A percentile compares a stretch with the other conserved stretches of the same genome.
Conservation (phyloP, 2,329 filamentous ascomycete species). For the Colletotrichum simmondsii region DNA sequence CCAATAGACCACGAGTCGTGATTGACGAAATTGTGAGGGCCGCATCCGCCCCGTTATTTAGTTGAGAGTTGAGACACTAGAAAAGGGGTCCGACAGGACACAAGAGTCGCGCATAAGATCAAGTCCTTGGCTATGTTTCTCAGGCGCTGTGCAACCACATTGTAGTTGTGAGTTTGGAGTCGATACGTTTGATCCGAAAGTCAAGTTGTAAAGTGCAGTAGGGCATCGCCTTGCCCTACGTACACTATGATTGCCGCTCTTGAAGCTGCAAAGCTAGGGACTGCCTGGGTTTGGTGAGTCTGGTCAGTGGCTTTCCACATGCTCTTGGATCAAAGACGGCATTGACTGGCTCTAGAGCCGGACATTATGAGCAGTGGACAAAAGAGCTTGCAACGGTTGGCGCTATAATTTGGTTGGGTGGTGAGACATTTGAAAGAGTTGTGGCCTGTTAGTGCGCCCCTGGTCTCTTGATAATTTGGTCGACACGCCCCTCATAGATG, state of each 20-base stretch:
- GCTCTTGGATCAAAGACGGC: neutral
- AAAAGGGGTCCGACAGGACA: slow-evolving; percentile 7
- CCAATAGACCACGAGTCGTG: neutral
- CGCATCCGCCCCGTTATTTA: neutral
- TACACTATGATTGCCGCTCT: neutral
- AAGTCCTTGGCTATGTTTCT: neutral
- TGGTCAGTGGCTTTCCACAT: neutral
- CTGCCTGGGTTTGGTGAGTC: neutral
- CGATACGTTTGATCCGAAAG: neutral
- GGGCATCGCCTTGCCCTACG: too few species aligned
- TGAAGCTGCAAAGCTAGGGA: neutral
- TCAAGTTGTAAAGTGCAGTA: neutral
- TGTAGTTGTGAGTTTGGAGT: neutral
- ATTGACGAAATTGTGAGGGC: neutral
- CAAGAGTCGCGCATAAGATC: neutral
- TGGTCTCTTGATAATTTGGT: slow-evolving; percentile 11
- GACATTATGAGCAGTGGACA: neutral
- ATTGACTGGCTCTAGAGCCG: neutral
- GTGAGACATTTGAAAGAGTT: slow-evolving; percentile 16
- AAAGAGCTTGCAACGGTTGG: slow-evolving; percentile 20
- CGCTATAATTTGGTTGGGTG: slow-evolving; percentile 8
- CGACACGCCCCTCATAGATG: neutral
- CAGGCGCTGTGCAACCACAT: neutral
- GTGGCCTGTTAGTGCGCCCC: slow-evolving; percentile 11
- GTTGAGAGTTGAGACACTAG: slow-evolving; percentile 12